Evolutionary conservation across 2,329 filamentous ascomycete genomes (phyloP), one percentile per base, ranked within the genome.

Genomic region (Fusarium aywerte): DNA sequence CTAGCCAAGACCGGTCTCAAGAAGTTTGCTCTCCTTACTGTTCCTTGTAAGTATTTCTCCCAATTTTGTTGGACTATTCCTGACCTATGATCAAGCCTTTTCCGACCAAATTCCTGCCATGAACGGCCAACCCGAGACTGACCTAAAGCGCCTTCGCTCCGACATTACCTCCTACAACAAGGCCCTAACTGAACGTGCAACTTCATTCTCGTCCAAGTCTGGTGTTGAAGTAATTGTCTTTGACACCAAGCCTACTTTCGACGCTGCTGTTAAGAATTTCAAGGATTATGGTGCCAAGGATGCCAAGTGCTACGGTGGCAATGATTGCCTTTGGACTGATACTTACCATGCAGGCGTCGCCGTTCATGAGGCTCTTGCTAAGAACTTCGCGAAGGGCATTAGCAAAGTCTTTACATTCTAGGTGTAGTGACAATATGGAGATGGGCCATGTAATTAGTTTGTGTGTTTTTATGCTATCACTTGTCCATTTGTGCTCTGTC

Each of bases 291-390:
- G n/a, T n/a, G n/a, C n/a, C n/a, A n/a, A n/a, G n/a, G n/a, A n/a
- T n/a, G n/a, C n/a, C n/a, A n/a, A n/a, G n/a, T n/a, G n/a, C n/a
- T n/a, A 49, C 15, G 53, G 62, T 5, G 50, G 39, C 10, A 62
- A 16, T 8, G 57, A 55, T 7, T 65, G 56, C 11, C 51, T 65
- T 7, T 67, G 63, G 56, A 54, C 49, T 16, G 63, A 67, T 20
- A 56, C 47, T 2, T 67, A 65, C 20, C 61, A 67, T n/a, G 52
- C 63, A 0, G 57, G 61, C 12, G 38, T 35, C 18, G 43, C 56
- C 43, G 57, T 67, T 21, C 52, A 67, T n/a, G 65, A 62, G 36
- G 16, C 55, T 16, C n/a, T 67, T 7, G 56, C 63, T 4, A 35
- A 54, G 38, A 53, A 60, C 7, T 55, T 67, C 5, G 48, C 50